A percentile compares a stretch with the other conserved stretches of the same genome.
Conservation (phyloP, 202 grass and related monocot species). For the Carex sylvatica region DNA sequence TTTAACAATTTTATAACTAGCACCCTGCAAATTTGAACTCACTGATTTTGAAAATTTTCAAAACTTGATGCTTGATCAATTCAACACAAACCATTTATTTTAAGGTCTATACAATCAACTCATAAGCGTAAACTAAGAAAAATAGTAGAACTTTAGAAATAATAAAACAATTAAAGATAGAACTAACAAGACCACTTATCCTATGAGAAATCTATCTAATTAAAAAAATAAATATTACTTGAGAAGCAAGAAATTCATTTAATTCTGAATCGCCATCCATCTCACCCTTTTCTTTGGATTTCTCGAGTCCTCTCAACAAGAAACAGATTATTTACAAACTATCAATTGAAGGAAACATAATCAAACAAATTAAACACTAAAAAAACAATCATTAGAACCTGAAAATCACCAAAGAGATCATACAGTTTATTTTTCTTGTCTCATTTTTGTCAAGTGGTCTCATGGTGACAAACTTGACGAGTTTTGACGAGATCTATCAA, state of each 20-base stretch:
- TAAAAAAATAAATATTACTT: constrained; percentile 45
- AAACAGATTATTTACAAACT: neutral
- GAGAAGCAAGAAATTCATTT: constrained; percentile 42
- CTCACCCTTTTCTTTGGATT: constrained; percentile 35
- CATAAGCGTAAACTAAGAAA: neutral
- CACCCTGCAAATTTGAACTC: neutral
- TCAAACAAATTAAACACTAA: neutral
- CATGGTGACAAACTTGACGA: too few relatives aligned
- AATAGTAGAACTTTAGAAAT: neutral
- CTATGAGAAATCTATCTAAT: neutral
- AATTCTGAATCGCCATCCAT: constrained; percentile 26
- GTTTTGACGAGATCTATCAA: too few relatives aligned
- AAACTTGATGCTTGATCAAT: neutral
- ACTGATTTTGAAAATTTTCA: neutral
- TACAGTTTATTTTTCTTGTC: constrained; percentile 61
- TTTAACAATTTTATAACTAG: too few relatives aligned
- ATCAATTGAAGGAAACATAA: neutral
- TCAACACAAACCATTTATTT: neutral
- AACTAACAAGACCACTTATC: neutral
- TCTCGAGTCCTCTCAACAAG: constrained; percentile 41
- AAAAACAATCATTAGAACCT: constrained; percentile 35
- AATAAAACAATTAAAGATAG: neutral
- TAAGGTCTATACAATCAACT: neutral
- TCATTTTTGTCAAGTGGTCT: too few relatives aligned
- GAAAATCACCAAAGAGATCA: constrained; percentile 73